phyloP scores from a whole-genome alignment of 2,329 filamentous ascomycete genomes.

The Pestalotiopsis sp. region DNA sequence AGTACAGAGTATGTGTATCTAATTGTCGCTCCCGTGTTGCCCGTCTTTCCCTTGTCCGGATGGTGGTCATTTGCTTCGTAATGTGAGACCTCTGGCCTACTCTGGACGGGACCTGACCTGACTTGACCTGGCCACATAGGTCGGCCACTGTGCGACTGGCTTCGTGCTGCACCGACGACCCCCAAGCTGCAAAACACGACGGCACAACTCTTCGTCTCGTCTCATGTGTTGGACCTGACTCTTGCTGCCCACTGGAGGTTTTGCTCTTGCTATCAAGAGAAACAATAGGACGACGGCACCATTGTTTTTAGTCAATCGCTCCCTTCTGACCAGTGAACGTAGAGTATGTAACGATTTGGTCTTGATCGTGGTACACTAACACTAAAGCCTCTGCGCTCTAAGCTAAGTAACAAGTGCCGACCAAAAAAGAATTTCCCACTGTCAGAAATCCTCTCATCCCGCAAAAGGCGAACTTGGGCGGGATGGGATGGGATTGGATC shows the following conservation, averaged over 20 bases:
- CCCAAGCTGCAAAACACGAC: neutral
- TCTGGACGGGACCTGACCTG: neutral
- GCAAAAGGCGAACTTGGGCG: neutral
- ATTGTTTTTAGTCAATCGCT: neutral
- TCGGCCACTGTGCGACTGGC: neutral
- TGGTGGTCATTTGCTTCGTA: neutral
- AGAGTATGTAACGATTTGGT: neutral
- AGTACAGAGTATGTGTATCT: neutral
- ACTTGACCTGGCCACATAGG: too few species aligned
- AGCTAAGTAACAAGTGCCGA: neutral
- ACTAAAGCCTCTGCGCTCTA: neutral
- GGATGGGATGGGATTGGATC: neutral
- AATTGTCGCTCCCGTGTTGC: neutral
- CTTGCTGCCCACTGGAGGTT: neutral
- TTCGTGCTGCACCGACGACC: neutral
- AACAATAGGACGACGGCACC: neutral
- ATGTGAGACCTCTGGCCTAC: neutral
- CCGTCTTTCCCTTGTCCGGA: neutral
- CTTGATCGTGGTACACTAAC: neutral
- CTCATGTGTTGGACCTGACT: neutral
- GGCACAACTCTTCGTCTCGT: neutral
- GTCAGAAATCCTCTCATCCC: conserved; percentile 2
- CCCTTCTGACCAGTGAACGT: neutral
- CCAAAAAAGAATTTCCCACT: conserved; percentile 11
- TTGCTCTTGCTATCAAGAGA: neutral